Percentiles rank a stretch among this genome's conserved stretches.
Evolutionary conservation across 1,139 yeast genomes (phyloP).

Genomic region (Suzukiozyma palmioleophila): DNA sequence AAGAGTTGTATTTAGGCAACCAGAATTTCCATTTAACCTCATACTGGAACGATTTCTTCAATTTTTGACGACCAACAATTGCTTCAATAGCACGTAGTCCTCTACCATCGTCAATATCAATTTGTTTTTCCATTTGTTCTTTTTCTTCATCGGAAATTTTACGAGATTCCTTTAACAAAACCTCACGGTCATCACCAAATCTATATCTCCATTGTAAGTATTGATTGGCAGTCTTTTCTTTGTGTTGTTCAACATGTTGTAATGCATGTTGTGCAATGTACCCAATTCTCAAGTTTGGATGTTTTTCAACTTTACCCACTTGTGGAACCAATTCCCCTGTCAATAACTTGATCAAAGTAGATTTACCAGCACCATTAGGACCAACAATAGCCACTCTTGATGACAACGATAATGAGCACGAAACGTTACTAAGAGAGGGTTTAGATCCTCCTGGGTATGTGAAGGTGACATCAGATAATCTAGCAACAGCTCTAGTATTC

Average conservation of each 20-base stretch:
- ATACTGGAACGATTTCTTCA: slow-evolving; percentile 94
- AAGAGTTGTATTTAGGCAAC: slow-evolving; percentile 90
- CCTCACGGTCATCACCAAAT: slow-evolving; percentile 98
- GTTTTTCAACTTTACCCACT: slow-evolving; percentile 90
- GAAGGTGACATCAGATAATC: slow-evolving; percentile 81
- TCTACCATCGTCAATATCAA: slow-evolving; percentile 82
- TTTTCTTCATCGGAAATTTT: slow-evolving; percentile 81
- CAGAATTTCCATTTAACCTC: slow-evolving; percentile 93
- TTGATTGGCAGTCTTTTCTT: slow-evolving; percentile 96
- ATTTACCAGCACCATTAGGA: slow-evolving; percentile 99
- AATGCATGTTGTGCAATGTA: slow-evolving; percentile 98
- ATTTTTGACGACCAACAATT: slow-evolving; percentile 93
- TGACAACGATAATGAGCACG: slow-evolving; percentile 84
- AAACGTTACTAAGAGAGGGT: slow-evolving; percentile 75
- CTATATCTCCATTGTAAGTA: slow-evolving; percentile 97
- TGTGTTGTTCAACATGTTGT: slow-evolving; percentile 95
- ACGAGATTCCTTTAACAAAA: slow-evolving; percentile 87
- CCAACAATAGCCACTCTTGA: slow-evolving; percentile 96
- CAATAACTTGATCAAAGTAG: slow-evolving; percentile 85
- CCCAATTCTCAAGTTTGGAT: slow-evolving; percentile 96
- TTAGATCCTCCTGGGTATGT: slow-evolving; percentile 84
- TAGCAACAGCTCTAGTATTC: slow-evolving; percentile 90
- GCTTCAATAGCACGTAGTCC: slow-evolving; percentile 90
- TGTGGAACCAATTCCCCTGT: slow-evolving; percentile 90
- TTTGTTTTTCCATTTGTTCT: slow-evolving; percentile 70